A percentile compares a stretch with the other conserved stretches of the same genome.
These are phyloP conservation scores for Cercospora janseana DNA, from an alignment of 2,329 filamentous ascomycete species.

Conservation along the genomic window DNA sequence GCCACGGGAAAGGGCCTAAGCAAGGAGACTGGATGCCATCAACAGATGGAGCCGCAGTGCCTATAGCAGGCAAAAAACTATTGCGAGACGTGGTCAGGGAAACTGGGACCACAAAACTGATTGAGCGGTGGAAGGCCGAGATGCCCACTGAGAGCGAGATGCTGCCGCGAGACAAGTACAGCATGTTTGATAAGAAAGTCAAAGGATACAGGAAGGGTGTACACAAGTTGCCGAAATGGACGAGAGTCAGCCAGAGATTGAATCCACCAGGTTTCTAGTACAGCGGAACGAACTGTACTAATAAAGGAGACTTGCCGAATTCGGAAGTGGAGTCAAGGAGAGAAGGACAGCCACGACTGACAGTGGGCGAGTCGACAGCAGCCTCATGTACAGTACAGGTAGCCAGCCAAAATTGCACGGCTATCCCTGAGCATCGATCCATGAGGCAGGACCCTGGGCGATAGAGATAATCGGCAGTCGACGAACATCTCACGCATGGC, in stretches of 20 bases:
- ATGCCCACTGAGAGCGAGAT: slow-evolving; percentile 97
- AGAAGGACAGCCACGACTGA: too few relatives aligned
- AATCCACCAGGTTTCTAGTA: slow-evolving; percentile 86
- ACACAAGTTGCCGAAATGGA: slow-evolving; percentile 80
- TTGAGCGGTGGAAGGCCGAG: slow-evolving; percentile 89
- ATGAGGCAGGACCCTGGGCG: too few relatives aligned
- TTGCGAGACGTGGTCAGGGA: slow-evolving; percentile 31
- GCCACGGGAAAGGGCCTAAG: slow-evolving; percentile 36
- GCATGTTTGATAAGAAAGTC: slow-evolving; percentile 93
- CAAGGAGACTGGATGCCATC: slow-evolving; percentile 32
- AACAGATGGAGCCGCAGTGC: slow-evolving; percentile 12
- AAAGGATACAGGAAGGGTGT: slow-evolving; percentile 96
- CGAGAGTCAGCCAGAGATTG: slow-evolving; percentile 85
- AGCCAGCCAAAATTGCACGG: too few relatives aligned
- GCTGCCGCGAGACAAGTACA: slow-evolving; percentile 95
- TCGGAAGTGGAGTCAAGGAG: too few relatives aligned
- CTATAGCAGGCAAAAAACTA: slow-evolving; percentile 20
- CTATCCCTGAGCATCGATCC: too few relatives aligned
- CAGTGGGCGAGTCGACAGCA: too few relatives aligned
- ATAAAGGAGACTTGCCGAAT: neutral
- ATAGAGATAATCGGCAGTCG: too few relatives aligned
- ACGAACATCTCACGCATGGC: too few relatives aligned
- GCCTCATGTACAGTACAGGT: too few relatives aligned
- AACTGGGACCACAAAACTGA: slow-evolving; percentile 65
- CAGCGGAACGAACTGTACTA: neutral